Conservation (phyloP, 2,329 filamentous ascomycete species). For the Teratosphaeria pseudoeucalypti region DNA sequence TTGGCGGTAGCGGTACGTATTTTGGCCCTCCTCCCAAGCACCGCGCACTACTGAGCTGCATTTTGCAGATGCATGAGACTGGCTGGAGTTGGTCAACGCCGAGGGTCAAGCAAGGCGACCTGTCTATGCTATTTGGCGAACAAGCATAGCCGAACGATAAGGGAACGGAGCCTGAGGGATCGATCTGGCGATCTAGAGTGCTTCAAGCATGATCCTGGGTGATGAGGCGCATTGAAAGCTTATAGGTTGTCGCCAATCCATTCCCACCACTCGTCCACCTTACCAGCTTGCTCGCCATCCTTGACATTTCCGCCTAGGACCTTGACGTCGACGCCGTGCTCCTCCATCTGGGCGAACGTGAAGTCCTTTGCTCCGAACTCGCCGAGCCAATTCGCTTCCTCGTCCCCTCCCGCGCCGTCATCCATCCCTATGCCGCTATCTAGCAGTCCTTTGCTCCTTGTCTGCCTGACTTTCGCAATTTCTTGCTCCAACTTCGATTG, state of each 20-base stretch:
- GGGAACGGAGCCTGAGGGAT: background rate
- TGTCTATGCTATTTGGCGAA: background rate
- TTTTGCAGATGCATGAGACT: background rate
- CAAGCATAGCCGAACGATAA: background rate
- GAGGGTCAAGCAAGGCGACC: background rate
- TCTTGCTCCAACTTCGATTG: constrained; percentile 40
- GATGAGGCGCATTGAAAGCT: background rate
- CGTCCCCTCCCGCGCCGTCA: constrained; percentile 48
- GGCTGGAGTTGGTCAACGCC: background rate
- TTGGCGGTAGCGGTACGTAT: background rate
- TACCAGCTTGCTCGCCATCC: constrained; percentile 39
- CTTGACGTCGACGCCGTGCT: constrained; percentile 69
- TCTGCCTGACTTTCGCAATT: constrained; percentile 64
- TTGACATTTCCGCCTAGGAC: constrained; percentile 66
- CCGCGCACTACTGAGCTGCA: background rate
- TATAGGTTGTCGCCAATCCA: constrained; percentile 75
- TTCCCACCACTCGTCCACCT: constrained; percentile 74
- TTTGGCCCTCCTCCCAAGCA: background rate
- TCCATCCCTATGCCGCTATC: constrained; percentile 60
- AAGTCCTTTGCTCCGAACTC: constrained; percentile 70
- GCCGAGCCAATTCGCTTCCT: constrained; percentile 69
- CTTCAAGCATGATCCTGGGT: background rate
- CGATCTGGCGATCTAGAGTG: background rate
- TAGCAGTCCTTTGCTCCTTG: constrained; percentile 68
- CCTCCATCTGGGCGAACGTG: constrained; percentile 68